Conservation (phyloP, 352 stramenopile genomes). For the Phytophthora europaea region DNA sequence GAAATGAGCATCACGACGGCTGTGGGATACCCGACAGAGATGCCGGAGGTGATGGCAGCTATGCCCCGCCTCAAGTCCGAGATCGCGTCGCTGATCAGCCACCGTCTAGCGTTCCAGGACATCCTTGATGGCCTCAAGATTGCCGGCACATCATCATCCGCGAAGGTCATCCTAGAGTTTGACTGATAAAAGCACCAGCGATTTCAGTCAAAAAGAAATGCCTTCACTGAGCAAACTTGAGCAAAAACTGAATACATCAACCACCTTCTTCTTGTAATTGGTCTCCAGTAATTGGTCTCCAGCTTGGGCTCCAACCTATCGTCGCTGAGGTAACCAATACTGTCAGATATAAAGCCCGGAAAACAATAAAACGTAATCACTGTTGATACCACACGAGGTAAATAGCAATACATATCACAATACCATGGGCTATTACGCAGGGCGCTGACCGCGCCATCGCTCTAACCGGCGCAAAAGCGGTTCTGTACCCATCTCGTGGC, state of each 20-base stretch:
- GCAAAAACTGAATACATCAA: too few relatives aligned
- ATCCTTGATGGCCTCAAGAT: constrained; percentile 32
- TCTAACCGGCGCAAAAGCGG: constrained; percentile 22
- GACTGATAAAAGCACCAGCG: constrained; percentile 11
- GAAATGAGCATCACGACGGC: constrained; percentile 42
- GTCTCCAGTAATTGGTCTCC: too few relatives aligned
- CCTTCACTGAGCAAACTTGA: not conserved
- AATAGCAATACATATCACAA: not conserved
- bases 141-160: constrained; percentile 34
- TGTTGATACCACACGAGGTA: not conserved
- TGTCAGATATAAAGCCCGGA: too few relatives aligned
- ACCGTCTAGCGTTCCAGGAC: constrained; percentile 34
- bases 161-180: constrained; percentile 40
- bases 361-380: not conserved
- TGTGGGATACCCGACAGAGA: constrained; percentile 37
- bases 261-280: too few relatives aligned
- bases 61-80: constrained; percentile 33
- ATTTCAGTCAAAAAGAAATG: not conserved
- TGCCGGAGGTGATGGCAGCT: constrained; percentile 30
- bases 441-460: constrained; percentile 7
- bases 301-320: too few relatives aligned
- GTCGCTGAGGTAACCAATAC: too few relatives aligned
- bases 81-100: constrained; percentile 36
- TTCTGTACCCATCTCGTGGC: constrained; percentile 19
- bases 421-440: not conserved